Evolutionary conservation across 305 asterid genomes (phyloP), one percentile per base, ranked within the genome.

Genomic region (Andrographis paniculata): DNA sequence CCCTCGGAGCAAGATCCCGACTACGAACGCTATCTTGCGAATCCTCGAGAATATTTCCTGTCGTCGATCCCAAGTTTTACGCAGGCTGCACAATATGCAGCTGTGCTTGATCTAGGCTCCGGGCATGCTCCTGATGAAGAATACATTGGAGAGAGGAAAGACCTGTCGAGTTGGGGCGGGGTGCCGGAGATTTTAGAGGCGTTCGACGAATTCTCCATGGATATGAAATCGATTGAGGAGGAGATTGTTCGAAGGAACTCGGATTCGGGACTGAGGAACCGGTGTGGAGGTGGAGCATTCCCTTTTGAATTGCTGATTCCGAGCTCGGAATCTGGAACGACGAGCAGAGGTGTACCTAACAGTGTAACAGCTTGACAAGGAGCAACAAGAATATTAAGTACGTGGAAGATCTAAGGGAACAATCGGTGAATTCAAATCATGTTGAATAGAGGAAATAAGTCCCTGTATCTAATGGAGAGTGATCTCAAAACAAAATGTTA

Each of bases 251-350:
- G 23, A 15, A 72, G 69, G 41, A 78, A 78, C 24, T 21, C 13
- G 0, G 60, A 78, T 20, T 17, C 63, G 11, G 41, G 27, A 1
- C 45, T 78, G 1, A 69, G 57, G 52, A 75, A 78, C 30, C 52
- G 87, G 31, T 27, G 78, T 27, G 87, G 84, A 3, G 72, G 75
- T 1, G 80, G 83, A 9, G 68, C 66, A 36, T 52, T 67, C 14
- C 87, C 87, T 30, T 78, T 72, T 22, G 87, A 78, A 51, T 74
- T 75, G 28, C 70, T 78, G n/a, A 72, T 67, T 13, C 87, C 87
- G 6, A 66, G 74, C 38, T 78, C 83, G 0, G 74, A 43, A 18
- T 67, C 78, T 0, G 87, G 80, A 5, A 77, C 72, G n/a, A 78
- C 87, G 1, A 62, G 80, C 9, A 62, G 75, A 58, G 87, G 87